A percentile compares a stretch with the other conserved stretches of the same genome.
These are phyloP conservation scores for Climacium dendroides DNA, from an alignment of 225 moss, liverwort and hornwort genomes.

Conservation along the genomic window DNA sequence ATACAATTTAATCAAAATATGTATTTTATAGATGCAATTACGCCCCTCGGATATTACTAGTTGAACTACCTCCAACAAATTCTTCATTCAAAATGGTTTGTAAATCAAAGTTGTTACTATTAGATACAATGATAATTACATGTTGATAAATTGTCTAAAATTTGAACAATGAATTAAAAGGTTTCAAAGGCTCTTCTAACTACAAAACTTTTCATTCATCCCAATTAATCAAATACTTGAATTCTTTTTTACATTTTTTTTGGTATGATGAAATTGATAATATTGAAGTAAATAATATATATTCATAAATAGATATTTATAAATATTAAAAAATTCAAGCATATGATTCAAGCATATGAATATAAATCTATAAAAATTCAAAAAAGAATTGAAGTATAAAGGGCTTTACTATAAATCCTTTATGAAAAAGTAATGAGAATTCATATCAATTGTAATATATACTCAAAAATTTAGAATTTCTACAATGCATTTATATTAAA, in stretches of 20 bases:
- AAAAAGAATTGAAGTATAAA: accelerated
- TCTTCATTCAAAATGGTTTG: neutral
- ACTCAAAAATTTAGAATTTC: neutral
- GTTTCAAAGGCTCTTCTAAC: too few species aligned
- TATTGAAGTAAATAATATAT: too few species aligned
- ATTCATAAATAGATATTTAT: neutral
- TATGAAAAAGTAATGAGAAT: neutral
- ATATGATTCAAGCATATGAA: too few species aligned
- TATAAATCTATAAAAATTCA: too few species aligned
- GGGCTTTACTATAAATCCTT: neutral
- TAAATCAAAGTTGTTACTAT: neutral
- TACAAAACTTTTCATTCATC: too few species aligned
- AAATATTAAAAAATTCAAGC: too few species aligned
- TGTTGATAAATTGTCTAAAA: too few species aligned
- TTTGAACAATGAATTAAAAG: too few species aligned
- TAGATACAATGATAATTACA: too few species aligned
- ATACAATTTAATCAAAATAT: neutral
- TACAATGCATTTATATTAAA: neutral
- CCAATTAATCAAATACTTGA: too few species aligned
- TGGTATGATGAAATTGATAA: too few species aligned
- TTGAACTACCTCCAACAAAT: neutral
- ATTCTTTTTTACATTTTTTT: too few species aligned
- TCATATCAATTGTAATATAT: neutral
- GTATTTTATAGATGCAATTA: neutral
- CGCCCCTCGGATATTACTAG: accelerated